Evolutionary conservation across 2,329 filamentous ascomycete species (phyloP).

Genomic region (Berkeleyomyces basicola): DNA sequence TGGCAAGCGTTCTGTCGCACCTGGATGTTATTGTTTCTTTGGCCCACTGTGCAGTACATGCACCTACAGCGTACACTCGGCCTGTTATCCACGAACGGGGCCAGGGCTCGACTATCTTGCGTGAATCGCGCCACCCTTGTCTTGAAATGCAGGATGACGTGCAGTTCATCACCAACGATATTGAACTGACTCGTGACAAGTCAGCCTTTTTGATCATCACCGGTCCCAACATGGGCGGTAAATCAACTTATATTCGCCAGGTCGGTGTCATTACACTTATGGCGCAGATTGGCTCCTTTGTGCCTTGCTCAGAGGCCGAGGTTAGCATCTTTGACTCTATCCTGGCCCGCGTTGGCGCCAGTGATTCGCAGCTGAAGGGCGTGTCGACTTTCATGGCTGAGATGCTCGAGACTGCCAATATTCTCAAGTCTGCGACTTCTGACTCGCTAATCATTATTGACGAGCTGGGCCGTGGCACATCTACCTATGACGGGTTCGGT

Average conservation of each 20-base stretch:
- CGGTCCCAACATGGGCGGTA: constrained; percentile 97
- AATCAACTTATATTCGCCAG: constrained; percentile 95
- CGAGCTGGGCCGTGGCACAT: constrained; percentile 88
- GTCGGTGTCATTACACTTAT: constrained; percentile 93
- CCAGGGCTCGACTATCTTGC: constrained; percentile 74
- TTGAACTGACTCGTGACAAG: constrained; percentile 57
- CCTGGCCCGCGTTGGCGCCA: constrained; percentile 85
- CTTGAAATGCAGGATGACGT: constrained; percentile 98
- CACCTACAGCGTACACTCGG: constrained; percentile 77
- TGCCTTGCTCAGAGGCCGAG: constrained; percentile 79
- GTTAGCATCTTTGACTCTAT: constrained; percentile 95
- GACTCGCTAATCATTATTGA: constrained; percentile 98
- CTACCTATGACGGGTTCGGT: constrained; percentile 95
- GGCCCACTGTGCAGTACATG: constrained; percentile 83
- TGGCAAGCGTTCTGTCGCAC: constrained; percentile 78
- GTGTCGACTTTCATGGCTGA: constrained; percentile 99
- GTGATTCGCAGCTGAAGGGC: constrained; percentile 91
- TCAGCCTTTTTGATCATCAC: constrained; percentile 95
- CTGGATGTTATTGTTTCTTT: constrained; percentile 91
- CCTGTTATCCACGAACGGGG: constrained; percentile 83
- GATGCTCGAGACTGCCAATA: constrained; percentile 98
- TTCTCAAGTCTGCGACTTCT: constrained; percentile 86
- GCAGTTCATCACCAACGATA: constrained; percentile 96
- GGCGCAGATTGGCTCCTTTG: constrained; percentile 94
- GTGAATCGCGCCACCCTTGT: constrained; percentile 87